phyloP scores from a whole-genome alignment of 495 filamentous ascomycete genomes.

The Neurospora africana region DNA sequence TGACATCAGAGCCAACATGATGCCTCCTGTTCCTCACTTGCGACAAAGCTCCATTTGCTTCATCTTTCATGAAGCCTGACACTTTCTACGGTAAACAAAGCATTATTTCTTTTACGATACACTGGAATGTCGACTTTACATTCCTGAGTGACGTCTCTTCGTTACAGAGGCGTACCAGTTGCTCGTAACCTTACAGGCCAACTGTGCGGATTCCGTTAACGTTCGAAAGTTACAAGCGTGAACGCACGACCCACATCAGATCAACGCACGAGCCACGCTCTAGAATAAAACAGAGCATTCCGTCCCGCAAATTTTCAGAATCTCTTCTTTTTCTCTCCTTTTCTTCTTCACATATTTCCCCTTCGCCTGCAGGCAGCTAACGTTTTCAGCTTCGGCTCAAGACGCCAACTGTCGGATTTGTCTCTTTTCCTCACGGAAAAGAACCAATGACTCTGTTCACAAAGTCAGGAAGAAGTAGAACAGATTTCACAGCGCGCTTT shows the following conservation, averaged over 20 bases:
- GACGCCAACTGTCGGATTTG: background rate
- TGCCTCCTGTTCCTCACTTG: background rate
- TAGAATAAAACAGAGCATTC: background rate
- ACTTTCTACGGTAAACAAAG: background rate
- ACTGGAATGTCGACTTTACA: background rate
- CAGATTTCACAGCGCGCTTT: conserved; percentile 15
- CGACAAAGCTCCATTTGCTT: background rate
- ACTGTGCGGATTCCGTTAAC: background rate
- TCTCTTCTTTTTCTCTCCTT: conserved; percentile 7
- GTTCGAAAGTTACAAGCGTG: background rate
- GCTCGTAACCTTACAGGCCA: background rate
- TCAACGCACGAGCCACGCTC: background rate
- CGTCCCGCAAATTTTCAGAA: background rate
- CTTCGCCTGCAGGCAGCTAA: conserved; percentile 19
- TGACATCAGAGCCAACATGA: background rate
- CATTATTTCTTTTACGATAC: background rate
- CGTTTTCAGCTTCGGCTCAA: background rate
- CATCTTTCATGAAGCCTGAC: background rate
- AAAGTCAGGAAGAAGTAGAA: conserved; percentile 23
- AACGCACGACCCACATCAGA: background rate
- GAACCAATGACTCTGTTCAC: conserved; percentile 16
- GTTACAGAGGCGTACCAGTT: background rate
- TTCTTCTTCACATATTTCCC: conserved; percentile 24
- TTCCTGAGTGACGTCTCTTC: background rate
- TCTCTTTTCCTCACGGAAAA: conserved; percentile 2